Conservation (phyloP, 2,329 filamentous ascomycete species). For the Ascosphaera pollenicola region DNA sequence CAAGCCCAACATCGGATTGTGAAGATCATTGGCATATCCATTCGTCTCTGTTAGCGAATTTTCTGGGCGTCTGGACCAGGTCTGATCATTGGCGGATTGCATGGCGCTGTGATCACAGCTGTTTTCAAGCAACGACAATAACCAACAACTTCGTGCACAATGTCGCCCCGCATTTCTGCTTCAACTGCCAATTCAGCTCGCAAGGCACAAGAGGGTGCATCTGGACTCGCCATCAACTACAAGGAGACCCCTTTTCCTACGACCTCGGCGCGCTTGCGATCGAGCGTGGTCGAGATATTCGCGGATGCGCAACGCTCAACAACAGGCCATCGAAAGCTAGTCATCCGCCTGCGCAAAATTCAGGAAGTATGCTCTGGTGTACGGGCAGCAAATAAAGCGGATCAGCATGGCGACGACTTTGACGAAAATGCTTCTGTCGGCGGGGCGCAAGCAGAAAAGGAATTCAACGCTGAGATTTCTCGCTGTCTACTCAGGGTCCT, state of each 20-base stretch:
- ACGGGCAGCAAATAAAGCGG: slow-evolving; percentile 17
- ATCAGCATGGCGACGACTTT: slow-evolving; percentile 34
- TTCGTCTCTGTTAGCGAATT: no score
- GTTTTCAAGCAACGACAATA: no score
- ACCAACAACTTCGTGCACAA: slow-evolving; percentile 6
- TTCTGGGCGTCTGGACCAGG: no score
- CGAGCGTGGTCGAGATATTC: slow-evolving; percentile 51
- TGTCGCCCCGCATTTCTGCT: slow-evolving; percentile 19
- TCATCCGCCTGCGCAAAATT: slow-evolving; percentile 68
- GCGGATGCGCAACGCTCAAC: slow-evolving; percentile 72
- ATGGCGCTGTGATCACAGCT: no score
- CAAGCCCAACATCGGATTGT: no score
- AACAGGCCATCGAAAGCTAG: slow-evolving; percentile 73
- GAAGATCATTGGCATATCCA: no score
- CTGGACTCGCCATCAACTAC: slow-evolving; percentile 44
- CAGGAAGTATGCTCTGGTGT: slow-evolving; percentile 61
- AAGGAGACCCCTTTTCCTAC: slow-evolving; percentile 32
- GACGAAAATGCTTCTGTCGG: slow-evolving; percentile 22
- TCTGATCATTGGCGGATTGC: no score
- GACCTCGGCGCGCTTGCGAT: slow-evolving; percentile 36
- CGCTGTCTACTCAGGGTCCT: slow-evolving; percentile 65
- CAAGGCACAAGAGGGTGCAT: background rate
- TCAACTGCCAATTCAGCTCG: background rate
- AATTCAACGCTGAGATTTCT: slow-evolving; percentile 71
- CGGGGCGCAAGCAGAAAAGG: slow-evolving; percentile 56